phyloP scores from a whole-genome alignment of 2,329 filamentous ascomycete species.

The Fusarium sp. region DNA sequence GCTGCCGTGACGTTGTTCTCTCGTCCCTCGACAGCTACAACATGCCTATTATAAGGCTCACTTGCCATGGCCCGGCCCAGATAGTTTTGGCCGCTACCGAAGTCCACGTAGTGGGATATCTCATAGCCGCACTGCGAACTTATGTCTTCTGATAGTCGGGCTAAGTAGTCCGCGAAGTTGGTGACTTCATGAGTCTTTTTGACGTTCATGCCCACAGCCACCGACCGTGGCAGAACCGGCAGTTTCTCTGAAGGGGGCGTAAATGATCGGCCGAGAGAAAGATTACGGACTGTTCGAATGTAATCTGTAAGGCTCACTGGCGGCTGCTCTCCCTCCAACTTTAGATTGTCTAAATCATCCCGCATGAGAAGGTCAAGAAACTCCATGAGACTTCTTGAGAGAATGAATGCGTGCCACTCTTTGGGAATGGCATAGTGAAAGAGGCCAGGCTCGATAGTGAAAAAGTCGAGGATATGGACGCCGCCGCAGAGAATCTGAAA shows the following conservation, averaged over 20 bases:
- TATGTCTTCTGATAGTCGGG: slow-evolving; percentile 66
- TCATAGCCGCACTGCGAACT: slow-evolving; percentile 61
- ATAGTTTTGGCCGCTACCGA: slow-evolving; percentile 97
- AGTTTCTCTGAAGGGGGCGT: slow-evolving; percentile 53
- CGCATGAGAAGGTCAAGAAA: slow-evolving; percentile 84
- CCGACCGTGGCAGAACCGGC: slow-evolving; percentile 70
- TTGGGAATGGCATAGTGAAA: slow-evolving; percentile 79
- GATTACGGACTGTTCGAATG: slow-evolving; percentile 72
- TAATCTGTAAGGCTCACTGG: slow-evolving; percentile 73
- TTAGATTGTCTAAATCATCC: slow-evolving; percentile 67
- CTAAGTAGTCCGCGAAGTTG: slow-evolving; percentile 87
- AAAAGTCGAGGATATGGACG: slow-evolving; percentile 97
- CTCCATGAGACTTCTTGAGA: slow-evolving; percentile 73
- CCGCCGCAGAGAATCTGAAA: slow-evolving; percentile 93
- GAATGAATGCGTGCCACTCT: slow-evolving; percentile 84
- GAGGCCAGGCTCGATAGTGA: slow-evolving; percentile 83
- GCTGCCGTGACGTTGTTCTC: slow-evolving; percentile 88
- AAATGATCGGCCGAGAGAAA: slow-evolving; percentile 73
- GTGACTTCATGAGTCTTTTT: slow-evolving; percentile 96
- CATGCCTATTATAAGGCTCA: slow-evolving; percentile 82
- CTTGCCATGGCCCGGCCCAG: slow-evolving; percentile 87
- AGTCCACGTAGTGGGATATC: slow-evolving; percentile 91
- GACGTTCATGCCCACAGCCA: slow-evolving; percentile 90
- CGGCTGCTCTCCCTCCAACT: slow-evolving; percentile 45
- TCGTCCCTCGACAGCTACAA: slow-evolving; percentile 89